Base-by-base conservation (phyloP, 805 yeast species). In the Starmerella sirachaensis region DNA sequence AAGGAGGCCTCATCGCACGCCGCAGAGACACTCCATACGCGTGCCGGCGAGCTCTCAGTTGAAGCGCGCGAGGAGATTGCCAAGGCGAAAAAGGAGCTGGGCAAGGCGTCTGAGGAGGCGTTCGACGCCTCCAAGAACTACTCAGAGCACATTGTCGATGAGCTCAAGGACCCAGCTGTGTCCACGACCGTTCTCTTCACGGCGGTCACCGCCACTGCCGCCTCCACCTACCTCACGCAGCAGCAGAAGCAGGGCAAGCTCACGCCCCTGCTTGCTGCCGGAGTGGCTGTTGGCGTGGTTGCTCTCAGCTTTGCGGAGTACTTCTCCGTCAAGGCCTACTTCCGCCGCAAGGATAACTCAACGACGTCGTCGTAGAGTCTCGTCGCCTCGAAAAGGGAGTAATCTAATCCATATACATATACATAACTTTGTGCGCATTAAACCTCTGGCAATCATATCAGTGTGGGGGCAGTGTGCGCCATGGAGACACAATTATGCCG, bases 231-330 rank as follows among this genome's bases (percentile, higher is more conserved):
- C 38, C 40, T 51, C 18, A 41, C 50, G 28, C 53, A 51, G 40
- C 55, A 51, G 49, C 51, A 50, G 45, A 45, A 44, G 38, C 49
- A 43, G 35, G 55, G 54, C 16, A 50, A 40, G 33, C 42, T 50
- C 19, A 43, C 47, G 3, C 39, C 45, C 3, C 31, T 48, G 25
- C 41, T 47, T 3, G 42, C 53, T 8, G 38, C 40, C 18, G 54
- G 53, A 16, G 55, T 51, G 7, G 49, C 41, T 9, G 38, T 34
- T 10, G 53, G 55, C 21, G 51, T 50, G 6, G 49, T 48, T n/a
- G 55, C 55, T 6, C 39, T 51, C 11, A 40, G 49, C 35, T 46
- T 43, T 4, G 55, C 55, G 18, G 55, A 51, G 38, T 51, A 50
- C 45, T 51, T 48, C 36, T 43, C 51, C 9, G 53, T 51, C 26